phyloP scores from a whole-genome alignment of 2,329 filamentous ascomycete species.

The Eutypa lata region DNA sequence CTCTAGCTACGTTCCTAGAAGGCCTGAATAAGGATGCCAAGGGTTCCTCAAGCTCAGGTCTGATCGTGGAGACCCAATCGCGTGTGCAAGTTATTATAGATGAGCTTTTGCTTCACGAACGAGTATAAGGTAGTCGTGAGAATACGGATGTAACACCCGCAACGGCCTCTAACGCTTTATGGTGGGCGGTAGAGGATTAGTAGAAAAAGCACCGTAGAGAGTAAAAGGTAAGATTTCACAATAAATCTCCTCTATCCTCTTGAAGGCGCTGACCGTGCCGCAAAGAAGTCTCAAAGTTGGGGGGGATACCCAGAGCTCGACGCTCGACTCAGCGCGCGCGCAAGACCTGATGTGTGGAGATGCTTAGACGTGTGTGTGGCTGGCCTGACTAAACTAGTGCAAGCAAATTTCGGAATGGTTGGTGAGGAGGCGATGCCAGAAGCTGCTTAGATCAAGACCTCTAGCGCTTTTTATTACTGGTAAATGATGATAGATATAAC shows the following conservation, averaged over 20 bases:
- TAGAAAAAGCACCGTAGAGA: no score
- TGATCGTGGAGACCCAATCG: conserved; percentile 1
- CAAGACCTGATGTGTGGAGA: background rate
- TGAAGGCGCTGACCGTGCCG: no score
- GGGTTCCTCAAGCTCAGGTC: conserved; percentile 7
- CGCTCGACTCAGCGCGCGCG: background rate
- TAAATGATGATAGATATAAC: conserved; percentile 11
- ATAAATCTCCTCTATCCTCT: no score
- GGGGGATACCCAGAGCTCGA: background rate
- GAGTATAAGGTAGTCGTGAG: background rate
- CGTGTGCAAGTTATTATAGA: background rate
- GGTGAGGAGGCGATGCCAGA: conserved; percentile 23
- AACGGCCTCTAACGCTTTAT: background rate
- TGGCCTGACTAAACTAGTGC: conserved; percentile 23
- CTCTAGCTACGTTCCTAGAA: conserved; percentile 6
- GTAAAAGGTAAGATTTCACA: background rate
- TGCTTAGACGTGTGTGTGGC: background rate
- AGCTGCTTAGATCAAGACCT: conserved; percentile 22
- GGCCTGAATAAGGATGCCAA: conserved; percentile 19
- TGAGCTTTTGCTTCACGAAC: background rate
- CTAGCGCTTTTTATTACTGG: conserved; percentile 19
- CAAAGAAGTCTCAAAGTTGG: background rate
- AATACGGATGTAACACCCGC: background rate
- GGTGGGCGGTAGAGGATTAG: background rate
- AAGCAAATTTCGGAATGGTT: conserved; percentile 17